Evolutionary conservation across 1,284 basidiomycete species (phyloP).

Genomic region (Marasmius tenuissimus): DNA sequence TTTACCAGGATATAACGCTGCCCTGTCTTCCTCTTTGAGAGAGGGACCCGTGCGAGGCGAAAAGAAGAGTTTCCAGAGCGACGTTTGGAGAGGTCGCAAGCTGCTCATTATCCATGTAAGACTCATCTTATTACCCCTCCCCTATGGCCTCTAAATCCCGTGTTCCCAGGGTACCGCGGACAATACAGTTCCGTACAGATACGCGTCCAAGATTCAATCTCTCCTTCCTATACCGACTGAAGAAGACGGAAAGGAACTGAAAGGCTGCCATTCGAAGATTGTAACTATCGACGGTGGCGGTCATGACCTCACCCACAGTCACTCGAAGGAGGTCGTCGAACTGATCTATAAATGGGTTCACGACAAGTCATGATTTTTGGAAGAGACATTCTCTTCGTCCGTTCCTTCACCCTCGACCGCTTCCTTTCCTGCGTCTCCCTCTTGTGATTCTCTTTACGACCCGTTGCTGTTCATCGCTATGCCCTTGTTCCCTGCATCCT

Average conservation of each 20-base stretch:
- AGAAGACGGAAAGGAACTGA: not conserved
- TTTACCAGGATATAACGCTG: conserved; percentile 69
- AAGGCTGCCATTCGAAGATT: conserved; percentile 40
- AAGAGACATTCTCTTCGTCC: not conserved
- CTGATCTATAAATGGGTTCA: conserved; percentile 6
- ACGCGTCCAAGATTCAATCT: conserved; percentile 50
- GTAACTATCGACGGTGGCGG: conserved; percentile 58
- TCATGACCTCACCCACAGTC: conserved; percentile 65
- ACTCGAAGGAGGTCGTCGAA: conserved; percentile 41
- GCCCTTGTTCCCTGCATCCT: too few relatives aligned
- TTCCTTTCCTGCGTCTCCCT: not conserved
- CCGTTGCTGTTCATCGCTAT: too few relatives aligned
- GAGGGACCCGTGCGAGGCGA: conserved; percentile 69
- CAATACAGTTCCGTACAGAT: conserved; percentile 60
- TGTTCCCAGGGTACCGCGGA: conserved; percentile 62
- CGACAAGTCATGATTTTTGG: not conserved
- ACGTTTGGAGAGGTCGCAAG: conserved; percentile 45
- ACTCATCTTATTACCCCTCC: conserved; percentile 7
- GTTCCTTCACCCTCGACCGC: not conserved
- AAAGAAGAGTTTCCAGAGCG: conserved; percentile 46
- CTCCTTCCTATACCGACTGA: conserved; percentile 42
- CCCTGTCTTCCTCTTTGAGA: conserved; percentile 72
- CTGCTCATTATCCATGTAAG: conserved; percentile 67
- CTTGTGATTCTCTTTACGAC: too few relatives aligned
- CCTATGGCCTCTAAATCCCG: not conserved